These are phyloP conservation scores for Themeda triandra DNA, from an alignment of 176 grass and related monocot species.

Conservation along the genomic window DNA sequence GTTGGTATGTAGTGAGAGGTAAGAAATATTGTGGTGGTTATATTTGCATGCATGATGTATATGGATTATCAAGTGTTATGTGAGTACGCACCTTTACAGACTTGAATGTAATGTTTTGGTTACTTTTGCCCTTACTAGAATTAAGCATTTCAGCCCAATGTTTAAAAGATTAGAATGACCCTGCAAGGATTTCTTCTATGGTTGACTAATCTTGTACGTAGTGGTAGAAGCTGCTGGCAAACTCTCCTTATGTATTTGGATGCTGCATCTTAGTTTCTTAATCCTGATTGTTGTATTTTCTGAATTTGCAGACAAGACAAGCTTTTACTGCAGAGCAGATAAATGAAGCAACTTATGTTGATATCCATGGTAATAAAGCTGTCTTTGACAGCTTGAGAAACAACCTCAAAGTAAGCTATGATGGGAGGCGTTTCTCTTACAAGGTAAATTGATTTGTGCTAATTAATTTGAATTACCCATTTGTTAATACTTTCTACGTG, in stretches of 20 bases:
- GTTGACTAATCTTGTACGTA: neutral
- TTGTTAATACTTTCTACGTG: neutral
- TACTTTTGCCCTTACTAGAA: neutral
- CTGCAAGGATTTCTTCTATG: neutral
- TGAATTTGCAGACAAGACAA: constrained; percentile 65
- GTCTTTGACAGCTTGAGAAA: constrained; percentile 84
- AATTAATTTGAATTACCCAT: neutral
- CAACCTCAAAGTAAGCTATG: constrained; percentile 79
- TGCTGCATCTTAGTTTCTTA: neutral
- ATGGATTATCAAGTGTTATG: neutral
- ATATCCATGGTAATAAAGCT: constrained; percentile 70
- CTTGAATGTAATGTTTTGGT: neutral
- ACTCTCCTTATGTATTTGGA: constrained; percentile 5
- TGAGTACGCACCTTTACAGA: neutral
- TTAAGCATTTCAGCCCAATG: neutral
- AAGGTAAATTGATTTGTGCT: constrained; percentile 60
- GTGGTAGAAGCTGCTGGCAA: neutral
- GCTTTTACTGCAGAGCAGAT: constrained; percentile 80
- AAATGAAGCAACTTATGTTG: constrained; percentile 87
- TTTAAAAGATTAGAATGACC: neutral
- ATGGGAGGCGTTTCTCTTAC: constrained; percentile 80
- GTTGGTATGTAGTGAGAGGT: neutral
- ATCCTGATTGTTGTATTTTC: neutral
- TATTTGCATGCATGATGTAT: neutral
- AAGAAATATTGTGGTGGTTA: neutral